phyloP scores from a whole-genome alignment of 805 yeast species.

The Cephaloascus fragrans region DNA sequence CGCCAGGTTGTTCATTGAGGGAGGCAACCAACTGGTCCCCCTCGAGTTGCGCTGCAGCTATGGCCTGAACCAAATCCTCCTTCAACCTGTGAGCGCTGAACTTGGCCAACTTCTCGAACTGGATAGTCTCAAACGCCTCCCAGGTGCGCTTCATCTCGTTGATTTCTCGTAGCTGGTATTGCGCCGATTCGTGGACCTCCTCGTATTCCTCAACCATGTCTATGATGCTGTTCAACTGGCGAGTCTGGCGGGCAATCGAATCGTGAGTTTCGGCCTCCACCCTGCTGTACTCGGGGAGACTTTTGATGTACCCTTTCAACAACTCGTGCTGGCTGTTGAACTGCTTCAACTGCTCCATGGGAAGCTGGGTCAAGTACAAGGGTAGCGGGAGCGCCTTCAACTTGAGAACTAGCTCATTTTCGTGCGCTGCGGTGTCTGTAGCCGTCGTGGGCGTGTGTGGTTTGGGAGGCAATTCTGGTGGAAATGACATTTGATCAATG shows the following conservation, averaged over 20 bases:
- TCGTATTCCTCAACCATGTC: slow-evolving; percentile 12
- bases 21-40: not conserved
- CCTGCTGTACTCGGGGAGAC: slow-evolving; percentile 11
- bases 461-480: slow-evolving; percentile 1
- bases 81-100: not conserved
- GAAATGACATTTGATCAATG: not conserved
- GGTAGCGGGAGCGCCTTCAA: slow-evolving; percentile 18
- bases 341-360: slow-evolving; percentile 14
- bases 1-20: not conserved
- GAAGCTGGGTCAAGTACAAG: slow-evolving; percentile 17
- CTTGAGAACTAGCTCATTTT: not conserved
- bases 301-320: slow-evolving; percentile 20
- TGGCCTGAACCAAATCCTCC: not conserved
- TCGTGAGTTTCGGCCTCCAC: slow-evolving; percentile 6
- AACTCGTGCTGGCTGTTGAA: slow-evolving; percentile 18
- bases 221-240: slow-evolving; percentile 12
- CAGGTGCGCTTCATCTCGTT: not conserved
- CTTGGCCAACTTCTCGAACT: not conserved
- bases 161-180: slow-evolving; percentile 11
- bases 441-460: not conserved
- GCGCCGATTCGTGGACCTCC: slow-evolving; percentile 11
- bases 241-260: slow-evolving; percentile 9
- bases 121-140: not conserved
- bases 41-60: not conserved
- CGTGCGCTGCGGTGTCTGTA: not conserved